A percentile compares a stretch with the other conserved stretches of the same genome.
phyloP scores from a whole-genome alignment of 352 stramenopile genomes.

The Globisporangium megalacanthum region DNA sequence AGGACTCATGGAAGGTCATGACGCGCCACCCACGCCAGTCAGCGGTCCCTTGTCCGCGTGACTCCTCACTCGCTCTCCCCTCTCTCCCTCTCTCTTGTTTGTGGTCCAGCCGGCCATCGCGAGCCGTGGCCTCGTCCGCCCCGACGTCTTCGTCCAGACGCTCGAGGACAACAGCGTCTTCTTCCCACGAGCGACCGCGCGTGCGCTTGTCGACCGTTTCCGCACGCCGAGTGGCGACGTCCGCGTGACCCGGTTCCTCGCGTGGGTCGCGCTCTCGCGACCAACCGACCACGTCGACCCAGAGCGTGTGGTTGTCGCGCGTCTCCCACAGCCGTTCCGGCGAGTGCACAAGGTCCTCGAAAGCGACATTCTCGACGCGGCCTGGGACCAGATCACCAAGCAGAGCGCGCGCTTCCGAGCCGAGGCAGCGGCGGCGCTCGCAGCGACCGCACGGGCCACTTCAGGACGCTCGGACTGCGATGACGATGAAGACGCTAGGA shows the following conservation, averaged over 20 bases:
- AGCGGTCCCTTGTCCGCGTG: no score
- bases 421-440: slow-evolving; percentile 15
- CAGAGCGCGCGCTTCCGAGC: slow-evolving; percentile 38
- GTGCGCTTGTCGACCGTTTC: slow-evolving; percentile 38
- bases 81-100: slow-evolving; percentile 19
- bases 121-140: slow-evolving; percentile 29
- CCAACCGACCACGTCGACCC: slow-evolving; percentile 59
- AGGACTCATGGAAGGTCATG: slow-evolving; percentile 34
- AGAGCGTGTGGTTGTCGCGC: slow-evolving; percentile 38
- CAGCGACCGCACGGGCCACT: slow-evolving; percentile 15
- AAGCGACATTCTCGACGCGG: slow-evolving; percentile 45
- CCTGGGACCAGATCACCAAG: slow-evolving; percentile 40
- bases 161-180: slow-evolving; percentile 41
- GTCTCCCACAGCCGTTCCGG: slow-evolving; percentile 65
- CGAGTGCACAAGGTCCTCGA: slow-evolving; percentile 64
- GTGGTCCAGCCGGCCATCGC: slow-evolving; percentile 23
- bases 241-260: slow-evolving; percentile 33
- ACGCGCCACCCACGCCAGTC: no score
- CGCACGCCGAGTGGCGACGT: slow-evolving; percentile 35
- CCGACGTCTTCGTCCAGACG: slow-evolving; percentile 39
- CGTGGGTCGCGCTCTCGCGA: slow-evolving; percentile 45
- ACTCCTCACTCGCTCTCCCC: not conserved
- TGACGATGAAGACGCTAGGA: slow-evolving; percentile 44
- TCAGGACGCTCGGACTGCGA: slow-evolving; percentile 16
- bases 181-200: slow-evolving; percentile 20